Evolutionary conservation across 352 stramenopile species (phyloP).

Genomic region (Globisporangium polare): DNA sequence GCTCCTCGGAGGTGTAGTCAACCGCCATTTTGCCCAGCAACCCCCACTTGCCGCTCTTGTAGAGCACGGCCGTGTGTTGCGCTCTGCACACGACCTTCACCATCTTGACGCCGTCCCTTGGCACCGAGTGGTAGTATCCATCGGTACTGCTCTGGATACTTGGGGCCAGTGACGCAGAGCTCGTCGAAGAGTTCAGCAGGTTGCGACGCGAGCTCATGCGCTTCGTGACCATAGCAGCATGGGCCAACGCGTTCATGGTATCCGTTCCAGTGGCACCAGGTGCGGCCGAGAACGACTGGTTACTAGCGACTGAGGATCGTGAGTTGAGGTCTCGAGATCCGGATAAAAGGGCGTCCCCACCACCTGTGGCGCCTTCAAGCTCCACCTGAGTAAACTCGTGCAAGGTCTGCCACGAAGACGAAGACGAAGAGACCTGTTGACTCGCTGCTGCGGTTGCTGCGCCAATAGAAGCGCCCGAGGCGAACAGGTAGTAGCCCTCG

Average conservation of each 20-base stretch:
- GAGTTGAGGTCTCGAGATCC: background rate
- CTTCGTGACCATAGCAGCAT: slow-evolving; percentile 8
- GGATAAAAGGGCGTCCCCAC: slow-evolving; percentile 14
- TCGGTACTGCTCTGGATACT: slow-evolving; percentile 11
- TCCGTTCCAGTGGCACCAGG: background rate
- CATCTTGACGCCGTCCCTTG: slow-evolving; percentile 23
- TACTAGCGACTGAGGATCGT: background rate
- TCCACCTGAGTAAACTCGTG: slow-evolving; percentile 43
- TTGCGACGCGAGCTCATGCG: slow-evolving; percentile 12
- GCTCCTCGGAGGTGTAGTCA: slow-evolving; percentile 9
- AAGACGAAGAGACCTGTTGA: background rate
- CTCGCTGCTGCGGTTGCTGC: background rate
- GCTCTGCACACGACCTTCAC: slow-evolving; percentile 37
- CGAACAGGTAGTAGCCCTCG: slow-evolving; percentile 39
- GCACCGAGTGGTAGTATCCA: background rate
- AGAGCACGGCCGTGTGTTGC: slow-evolving; percentile 41
- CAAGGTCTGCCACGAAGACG: slow-evolving; percentile 11
- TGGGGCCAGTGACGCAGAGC: background rate
- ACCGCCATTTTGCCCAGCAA: slow-evolving; percentile 27
- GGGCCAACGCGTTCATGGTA: slow-evolving; percentile 23
- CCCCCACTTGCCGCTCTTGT: slow-evolving; percentile 37
- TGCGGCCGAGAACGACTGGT: background rate
- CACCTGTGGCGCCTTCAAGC: slow-evolving; percentile 21
- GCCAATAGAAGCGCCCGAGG: slow-evolving; percentile 16
- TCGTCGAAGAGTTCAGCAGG: background rate